Percentiles rank a stretch among this genome's conserved stretches.
Conservation (phyloP, 345 rosid genomes). For the Psidium friedrichsthalianum region DNA sequence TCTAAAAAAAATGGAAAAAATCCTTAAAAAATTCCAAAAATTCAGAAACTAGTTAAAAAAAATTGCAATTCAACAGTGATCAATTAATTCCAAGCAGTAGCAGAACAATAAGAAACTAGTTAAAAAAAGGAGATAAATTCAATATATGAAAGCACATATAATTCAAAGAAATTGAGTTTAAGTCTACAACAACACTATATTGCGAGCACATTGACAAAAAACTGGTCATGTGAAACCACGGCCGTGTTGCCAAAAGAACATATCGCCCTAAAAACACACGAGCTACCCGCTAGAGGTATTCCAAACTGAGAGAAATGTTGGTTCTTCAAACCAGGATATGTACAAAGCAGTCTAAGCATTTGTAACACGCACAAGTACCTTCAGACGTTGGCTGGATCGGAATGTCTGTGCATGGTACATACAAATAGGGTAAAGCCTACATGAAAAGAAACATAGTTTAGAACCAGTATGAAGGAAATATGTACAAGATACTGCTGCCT, state of each 20-base stretch:
- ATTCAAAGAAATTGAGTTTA: background rate
- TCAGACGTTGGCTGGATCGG: slow-evolving; percentile 20
- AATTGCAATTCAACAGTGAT: slow-evolving; percentile 10
- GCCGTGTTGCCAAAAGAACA: background rate
- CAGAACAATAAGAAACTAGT: background rate
- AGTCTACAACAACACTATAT: background rate
- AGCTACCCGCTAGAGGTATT: background rate
- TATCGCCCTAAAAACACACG: background rate
- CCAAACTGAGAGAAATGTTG: background rate
- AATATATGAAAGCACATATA: background rate
- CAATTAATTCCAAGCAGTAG: background rate
- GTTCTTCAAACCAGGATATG: background rate
- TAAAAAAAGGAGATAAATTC: background rate
- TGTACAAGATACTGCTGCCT: background rate
- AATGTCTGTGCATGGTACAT: slow-evolving; percentile 65
- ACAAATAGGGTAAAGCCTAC: slow-evolving; percentile 85
- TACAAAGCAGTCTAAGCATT: background rate
- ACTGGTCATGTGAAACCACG: background rate
- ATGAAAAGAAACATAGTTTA: slow-evolving; percentile 5
- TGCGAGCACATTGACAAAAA: background rate
- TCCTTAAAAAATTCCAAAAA: too few species aligned
- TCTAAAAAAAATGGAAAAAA: too few species aligned
- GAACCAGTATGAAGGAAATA: background rate
- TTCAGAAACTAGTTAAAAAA: too few species aligned
- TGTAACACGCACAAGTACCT: slow-evolving; percentile 23